A percentile compares a stretch with the other conserved stretches of the same genome.
These are phyloP conservation scores for Rhododendron mucronatum DNA, from an alignment of 148 eudicot species.

Conservation along the genomic window DNA sequence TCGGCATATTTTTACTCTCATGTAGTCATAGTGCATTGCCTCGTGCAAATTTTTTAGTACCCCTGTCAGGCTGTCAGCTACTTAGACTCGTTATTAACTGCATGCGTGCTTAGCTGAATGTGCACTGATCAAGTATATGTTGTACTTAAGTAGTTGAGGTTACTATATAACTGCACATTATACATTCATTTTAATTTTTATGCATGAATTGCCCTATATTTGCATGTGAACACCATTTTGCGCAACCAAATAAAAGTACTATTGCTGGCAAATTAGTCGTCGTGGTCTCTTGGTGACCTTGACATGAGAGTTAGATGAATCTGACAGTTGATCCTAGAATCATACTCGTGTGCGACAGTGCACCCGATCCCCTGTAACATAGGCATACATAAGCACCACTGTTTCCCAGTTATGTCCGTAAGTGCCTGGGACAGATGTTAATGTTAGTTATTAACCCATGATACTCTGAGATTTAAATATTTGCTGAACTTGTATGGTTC, in stretches of 20 bases:
- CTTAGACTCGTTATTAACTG: neutral
- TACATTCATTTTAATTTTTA: neutral
- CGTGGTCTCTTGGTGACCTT: neutral
- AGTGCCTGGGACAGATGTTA: neutral
- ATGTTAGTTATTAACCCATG: neutral
- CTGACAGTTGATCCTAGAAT: neutral
- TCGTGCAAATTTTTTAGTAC: neutral
- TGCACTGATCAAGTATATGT: neutral
- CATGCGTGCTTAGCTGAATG: neutral
- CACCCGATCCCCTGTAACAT: neutral
- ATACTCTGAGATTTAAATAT: constrained; percentile 1
- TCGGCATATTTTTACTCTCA: neutral
- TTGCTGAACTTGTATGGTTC: constrained; percentile 3
- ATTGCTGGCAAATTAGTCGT: neutral
- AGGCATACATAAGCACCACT: neutral
- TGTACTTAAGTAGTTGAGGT: neutral
- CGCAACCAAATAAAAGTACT: neutral
- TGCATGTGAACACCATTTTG: neutral
- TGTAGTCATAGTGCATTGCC: neutral
- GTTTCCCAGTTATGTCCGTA: neutral
- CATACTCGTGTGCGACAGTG: neutral
- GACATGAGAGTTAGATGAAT: neutral
- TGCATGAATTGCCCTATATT: neutral
- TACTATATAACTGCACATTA: neutral
- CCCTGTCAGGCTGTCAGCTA: neutral